Evolutionary conservation across 345 rosid genomes (phyloP).

Genomic region (Erodium maritimum): DNA sequence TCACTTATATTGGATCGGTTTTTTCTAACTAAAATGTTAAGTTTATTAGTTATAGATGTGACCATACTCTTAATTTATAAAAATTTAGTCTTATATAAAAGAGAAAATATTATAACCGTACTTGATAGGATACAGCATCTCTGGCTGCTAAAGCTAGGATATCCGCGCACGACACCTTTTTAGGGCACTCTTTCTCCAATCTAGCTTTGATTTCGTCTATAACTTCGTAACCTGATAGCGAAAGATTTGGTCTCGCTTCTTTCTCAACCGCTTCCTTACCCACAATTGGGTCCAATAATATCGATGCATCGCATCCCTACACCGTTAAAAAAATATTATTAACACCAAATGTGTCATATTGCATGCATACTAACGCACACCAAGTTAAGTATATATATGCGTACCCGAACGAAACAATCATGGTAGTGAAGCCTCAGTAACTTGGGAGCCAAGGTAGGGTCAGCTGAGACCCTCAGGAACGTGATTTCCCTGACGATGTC

Average conservation of each 20-base stretch:
- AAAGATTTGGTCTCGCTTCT: slow-evolving; percentile 6
- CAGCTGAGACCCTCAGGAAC: neutral
- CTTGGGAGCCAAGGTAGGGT: slow-evolving; percentile 6
- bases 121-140: slow-evolving; percentile 6
- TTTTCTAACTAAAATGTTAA: too few relatives aligned
- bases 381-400: too few relatives aligned
- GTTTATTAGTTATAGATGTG: too few relatives aligned
- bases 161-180: slow-evolving; percentile 7
- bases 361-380: too few relatives aligned
- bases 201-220: slow-evolving; percentile 6
- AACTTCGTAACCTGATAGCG: neutral
- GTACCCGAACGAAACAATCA: slow-evolving; percentile 9
- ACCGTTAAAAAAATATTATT: neutral
- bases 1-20: too few relatives aligned
- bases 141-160: neutral
- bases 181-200: slow-evolving; percentile 5
- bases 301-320: slow-evolving; percentile 11
- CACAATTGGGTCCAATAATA: neutral
- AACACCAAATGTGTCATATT: too few relatives aligned
- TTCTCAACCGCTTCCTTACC: slow-evolving; percentile 2
- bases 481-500: slow-evolving; percentile 2
- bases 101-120: neutral
- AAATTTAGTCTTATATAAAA: too few relatives aligned
- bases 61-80: too few relatives aligned
- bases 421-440: slow-evolving; percentile 6